These are phyloP conservation scores for Plasmopara muralis DNA, from an alignment of 352 stramenopile species.

Conservation along the genomic window DNA sequence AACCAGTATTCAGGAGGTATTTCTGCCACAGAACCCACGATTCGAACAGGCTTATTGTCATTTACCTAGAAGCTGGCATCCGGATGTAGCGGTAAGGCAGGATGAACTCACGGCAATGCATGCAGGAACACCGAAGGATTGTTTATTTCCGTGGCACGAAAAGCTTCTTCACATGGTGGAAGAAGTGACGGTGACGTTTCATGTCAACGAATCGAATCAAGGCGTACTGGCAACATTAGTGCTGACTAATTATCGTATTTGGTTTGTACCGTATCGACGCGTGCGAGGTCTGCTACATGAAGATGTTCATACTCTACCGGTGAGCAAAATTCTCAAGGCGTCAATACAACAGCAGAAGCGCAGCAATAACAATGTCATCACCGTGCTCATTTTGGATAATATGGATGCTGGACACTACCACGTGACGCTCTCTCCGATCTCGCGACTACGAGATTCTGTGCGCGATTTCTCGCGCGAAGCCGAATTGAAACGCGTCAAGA, in stretches of 20 bases:
- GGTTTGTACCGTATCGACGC: constrained; percentile 77
- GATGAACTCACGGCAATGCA: constrained; percentile 64
- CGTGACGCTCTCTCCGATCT: constrained; percentile 78
- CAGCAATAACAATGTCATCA: constrained; percentile 73
- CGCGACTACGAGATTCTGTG: constrained; percentile 56
- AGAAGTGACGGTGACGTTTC: constrained; percentile 83
- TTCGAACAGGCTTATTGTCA: constrained; percentile 74
- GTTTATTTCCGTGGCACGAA: constrained; percentile 77
- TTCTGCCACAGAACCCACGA: constrained; percentile 70
- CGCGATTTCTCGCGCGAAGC: constrained; percentile 63
- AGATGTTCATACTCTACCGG: constrained; percentile 73
- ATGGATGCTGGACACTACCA: constrained; percentile 84
- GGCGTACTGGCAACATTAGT: constrained; percentile 73
- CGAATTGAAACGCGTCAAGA: constrained; percentile 75
- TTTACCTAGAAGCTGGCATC: constrained; percentile 75
- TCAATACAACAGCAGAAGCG: constrained; percentile 75
- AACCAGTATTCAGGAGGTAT: constrained; percentile 71
- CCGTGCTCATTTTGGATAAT: constrained; percentile 70
- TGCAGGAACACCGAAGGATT: constrained; percentile 60
- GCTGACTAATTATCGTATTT: constrained; percentile 79
- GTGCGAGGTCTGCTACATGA: constrained; percentile 72
- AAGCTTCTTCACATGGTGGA: constrained; percentile 82
- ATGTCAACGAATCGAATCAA: constrained; percentile 83
- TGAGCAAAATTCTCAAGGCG: constrained; percentile 74
- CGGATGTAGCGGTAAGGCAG: constrained; percentile 52